Percentiles rank a stretch among this genome's conserved stretches.
Evolutionary conservation across 441 rosid genomes (phyloP).

Genomic region (Raphanus hybrid): DNA sequence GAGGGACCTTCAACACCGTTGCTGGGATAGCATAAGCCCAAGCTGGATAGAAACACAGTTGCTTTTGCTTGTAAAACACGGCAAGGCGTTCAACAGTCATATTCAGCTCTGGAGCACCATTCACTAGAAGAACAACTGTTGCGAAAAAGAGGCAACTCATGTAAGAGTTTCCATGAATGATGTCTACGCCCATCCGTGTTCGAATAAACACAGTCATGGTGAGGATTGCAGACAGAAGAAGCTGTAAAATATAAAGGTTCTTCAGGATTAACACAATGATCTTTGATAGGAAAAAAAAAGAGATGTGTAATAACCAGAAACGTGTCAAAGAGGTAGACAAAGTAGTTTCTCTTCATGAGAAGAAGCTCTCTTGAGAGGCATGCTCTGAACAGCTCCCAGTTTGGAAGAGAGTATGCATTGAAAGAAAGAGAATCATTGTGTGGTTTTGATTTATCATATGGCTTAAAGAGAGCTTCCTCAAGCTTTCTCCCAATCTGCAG

Average conservation of each 20-base stretch:
- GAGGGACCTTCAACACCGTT: conserved; percentile 84
- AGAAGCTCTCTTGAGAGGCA: conserved; percentile 66
- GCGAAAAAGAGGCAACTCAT: conserved; percentile 55
- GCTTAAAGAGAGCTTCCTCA: conserved; percentile 43
- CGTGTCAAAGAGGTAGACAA: conserved; percentile 56
- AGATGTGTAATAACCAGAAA: conserved; percentile 42
- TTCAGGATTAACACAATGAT: neutral
- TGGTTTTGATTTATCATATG: conserved; percentile 46
- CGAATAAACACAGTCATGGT: conserved; percentile 60
- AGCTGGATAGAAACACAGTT: conserved; percentile 78
- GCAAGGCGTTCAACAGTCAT: conserved; percentile 80
- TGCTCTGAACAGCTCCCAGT: conserved; percentile 60
- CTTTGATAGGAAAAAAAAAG: neutral
- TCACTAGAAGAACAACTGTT: conserved; percentile 45
- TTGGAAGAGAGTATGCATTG: conserved; percentile 49
- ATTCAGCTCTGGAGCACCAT: conserved; percentile 70
- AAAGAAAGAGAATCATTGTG: conserved; percentile 53
- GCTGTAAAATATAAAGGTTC: conserved; percentile 36
- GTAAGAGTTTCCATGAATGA: conserved; percentile 53
- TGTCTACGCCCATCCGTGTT: conserved; percentile 50
- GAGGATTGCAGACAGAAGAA: conserved; percentile 45
- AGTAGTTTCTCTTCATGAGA: conserved; percentile 58
- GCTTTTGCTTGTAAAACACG: conserved; percentile 93
- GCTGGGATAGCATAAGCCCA: conserved; percentile 91
- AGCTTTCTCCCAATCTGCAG: conserved; percentile 46